phyloP scores from a whole-genome alignment of 1,284 basidiomycete genomes.

The Boletus subluridellus region DNA sequence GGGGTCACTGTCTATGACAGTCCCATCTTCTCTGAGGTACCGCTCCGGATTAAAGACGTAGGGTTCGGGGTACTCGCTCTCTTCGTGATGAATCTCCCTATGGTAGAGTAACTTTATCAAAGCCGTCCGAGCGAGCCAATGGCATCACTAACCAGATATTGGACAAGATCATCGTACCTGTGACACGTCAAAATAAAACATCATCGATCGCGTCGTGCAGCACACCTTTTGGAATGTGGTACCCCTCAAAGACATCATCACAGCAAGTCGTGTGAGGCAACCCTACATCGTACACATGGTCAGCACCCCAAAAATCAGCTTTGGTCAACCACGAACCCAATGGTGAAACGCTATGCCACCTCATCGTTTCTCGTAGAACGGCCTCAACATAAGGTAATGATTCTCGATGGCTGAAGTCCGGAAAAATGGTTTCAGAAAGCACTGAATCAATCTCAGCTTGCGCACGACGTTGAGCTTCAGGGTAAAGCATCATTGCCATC shows the following conservation, averaged over 20 bases:
- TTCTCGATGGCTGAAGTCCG: slow-evolving; percentile 27
- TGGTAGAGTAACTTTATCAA: background rate
- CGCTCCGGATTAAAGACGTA: slow-evolving; percentile 29
- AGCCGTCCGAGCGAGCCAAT: background rate
- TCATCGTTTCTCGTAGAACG: slow-evolving; percentile 33
- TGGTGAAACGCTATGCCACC: slow-evolving; percentile 33
- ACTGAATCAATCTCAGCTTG: slow-evolving; percentile 33
- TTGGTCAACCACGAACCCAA: slow-evolving; percentile 21
- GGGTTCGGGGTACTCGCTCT: slow-evolving; percentile 29
- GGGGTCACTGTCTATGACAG: slow-evolving; percentile 24
- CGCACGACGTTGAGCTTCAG: slow-evolving; percentile 30
- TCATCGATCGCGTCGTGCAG: background rate
- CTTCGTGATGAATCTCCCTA: slow-evolving; percentile 34
- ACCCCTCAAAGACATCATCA: slow-evolving; percentile 33
- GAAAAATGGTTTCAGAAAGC: slow-evolving; percentile 19
- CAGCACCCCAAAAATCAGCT: background rate
- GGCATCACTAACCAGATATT: slow-evolving; percentile 31
- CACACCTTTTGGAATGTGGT: slow-evolving; percentile 34
- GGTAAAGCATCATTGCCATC: slow-evolving; percentile 34
- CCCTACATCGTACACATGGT: slow-evolving; percentile 16
- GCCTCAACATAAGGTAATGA: slow-evolving; percentile 33
- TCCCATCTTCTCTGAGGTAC: slow-evolving; percentile 27
- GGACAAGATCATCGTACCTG: slow-evolving; percentile 30
- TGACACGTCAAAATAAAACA: background rate
- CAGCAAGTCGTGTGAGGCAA: slow-evolving; percentile 29